Conservation (phyloP, 192 early-diverging fungal genomes). For the Radiomyces spectabilis region DNA sequence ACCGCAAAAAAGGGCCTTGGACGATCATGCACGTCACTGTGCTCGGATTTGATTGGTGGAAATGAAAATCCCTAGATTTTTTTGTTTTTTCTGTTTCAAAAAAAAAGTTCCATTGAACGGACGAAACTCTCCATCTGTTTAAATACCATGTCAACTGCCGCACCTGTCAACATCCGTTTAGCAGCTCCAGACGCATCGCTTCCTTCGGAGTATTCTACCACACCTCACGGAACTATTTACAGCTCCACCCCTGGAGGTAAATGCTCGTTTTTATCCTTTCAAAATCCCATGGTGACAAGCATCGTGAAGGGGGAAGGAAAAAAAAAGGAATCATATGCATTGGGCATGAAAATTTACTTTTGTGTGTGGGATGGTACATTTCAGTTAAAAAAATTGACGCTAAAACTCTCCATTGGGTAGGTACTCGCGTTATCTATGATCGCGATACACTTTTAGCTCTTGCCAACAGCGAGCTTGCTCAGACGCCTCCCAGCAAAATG, state of each 20-base stretch:
- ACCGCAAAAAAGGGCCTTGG: too few relatives aligned
- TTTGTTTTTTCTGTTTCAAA: not conserved
- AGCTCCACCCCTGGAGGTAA: slow-evolving; percentile 54
- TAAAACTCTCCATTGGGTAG: slow-evolving; percentile 18
- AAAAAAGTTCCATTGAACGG: too few relatives aligned
- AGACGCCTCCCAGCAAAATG: slow-evolving; percentile 49
- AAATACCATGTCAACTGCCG: slow-evolving; percentile 3
- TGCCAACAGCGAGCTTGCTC: slow-evolving; percentile 51
- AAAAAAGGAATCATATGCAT: too few relatives aligned
- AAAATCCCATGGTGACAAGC: too few relatives aligned
- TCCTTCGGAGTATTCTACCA: slow-evolving; percentile 51
- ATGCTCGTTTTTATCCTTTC: not conserved
- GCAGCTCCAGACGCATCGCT: slow-evolving; percentile 40
- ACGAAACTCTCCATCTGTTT: too few relatives aligned
- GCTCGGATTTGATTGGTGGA: too few relatives aligned
- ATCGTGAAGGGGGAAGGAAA: too few relatives aligned
- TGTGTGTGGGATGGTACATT: not conserved
- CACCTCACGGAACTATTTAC: slow-evolving; percentile 54
- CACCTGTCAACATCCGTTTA: slow-evolving; percentile 41
- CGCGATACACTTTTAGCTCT: slow-evolving; percentile 52
- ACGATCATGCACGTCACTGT: too few relatives aligned
- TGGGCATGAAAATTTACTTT: too few relatives aligned
- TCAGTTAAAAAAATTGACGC: not conserved
- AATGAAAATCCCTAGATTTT: not conserved
- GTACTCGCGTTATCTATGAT: slow-evolving; percentile 59